Conservation (phyloP, 306 rosid species). For the Vigna nakashimae region DNA sequence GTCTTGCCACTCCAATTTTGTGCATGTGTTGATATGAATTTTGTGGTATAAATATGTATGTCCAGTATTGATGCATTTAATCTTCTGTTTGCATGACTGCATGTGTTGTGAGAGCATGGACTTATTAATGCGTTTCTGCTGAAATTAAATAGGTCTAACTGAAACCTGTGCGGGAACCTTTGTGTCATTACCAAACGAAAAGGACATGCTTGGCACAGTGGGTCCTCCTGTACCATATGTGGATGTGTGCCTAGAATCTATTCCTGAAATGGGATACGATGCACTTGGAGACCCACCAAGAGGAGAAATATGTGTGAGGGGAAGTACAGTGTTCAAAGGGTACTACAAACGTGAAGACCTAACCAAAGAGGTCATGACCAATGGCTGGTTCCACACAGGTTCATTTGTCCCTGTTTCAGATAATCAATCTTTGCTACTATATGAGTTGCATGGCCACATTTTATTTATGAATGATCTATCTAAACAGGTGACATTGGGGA, state of each 20-base stretch:
- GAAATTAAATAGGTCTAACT: conserved; percentile 49
- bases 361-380: conserved; percentile 73
- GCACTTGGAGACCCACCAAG: conserved; percentile 72
- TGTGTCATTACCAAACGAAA: conserved; percentile 71
- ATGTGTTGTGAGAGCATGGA: conserved; percentile 9
- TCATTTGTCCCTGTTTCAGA: conserved; percentile 19
- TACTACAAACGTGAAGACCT: conserved; percentile 91
- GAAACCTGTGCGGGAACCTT: conserved; percentile 90
- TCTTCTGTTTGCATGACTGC: not conserved
- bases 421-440: not conserved
- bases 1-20: too few relatives aligned
- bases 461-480: conserved; percentile 40
- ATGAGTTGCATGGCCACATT: not conserved
- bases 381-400: conserved; percentile 99
- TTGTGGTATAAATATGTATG: not conserved
- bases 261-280: conserved; percentile 94
- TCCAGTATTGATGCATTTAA: not conserved
- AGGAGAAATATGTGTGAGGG: conserved; percentile 87
- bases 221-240: conserved; percentile 93
- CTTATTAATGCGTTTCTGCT: not conserved
- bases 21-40: too few relatives aligned
- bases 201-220: conserved; percentile 80
- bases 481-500: conserved; percentile 90
- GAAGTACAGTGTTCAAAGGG: conserved; percentile 77
- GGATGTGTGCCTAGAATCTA: conserved; percentile 84